These are phyloP conservation scores for Blastomyces gilchristii DNA, from an alignment of 2,329 filamentous ascomycete species.

Conservation along the genomic window DNA sequence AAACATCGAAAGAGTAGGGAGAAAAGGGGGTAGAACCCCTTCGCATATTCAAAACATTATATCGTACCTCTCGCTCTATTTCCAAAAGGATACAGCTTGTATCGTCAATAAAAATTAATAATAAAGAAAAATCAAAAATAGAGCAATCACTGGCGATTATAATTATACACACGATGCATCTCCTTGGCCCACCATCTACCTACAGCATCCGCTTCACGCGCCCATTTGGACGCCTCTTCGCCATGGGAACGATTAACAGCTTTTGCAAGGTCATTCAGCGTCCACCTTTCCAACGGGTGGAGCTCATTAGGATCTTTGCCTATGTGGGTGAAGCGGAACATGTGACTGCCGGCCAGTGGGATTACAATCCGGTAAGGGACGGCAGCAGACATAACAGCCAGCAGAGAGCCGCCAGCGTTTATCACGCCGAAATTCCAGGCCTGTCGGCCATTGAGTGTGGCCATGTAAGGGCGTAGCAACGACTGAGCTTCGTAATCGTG, in stretches of 20 bases:
- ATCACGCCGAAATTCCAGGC: conserved; percentile 28
- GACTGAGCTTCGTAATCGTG: conserved; percentile 41
- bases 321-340: conserved; percentile 28
- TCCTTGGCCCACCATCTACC: conserved; percentile 33
- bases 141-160: not conserved
- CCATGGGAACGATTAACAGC: conserved; percentile 22
- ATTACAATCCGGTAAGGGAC: conserved; percentile 63
- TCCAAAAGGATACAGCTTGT: not conserved
- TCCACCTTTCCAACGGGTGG: conserved; percentile 26
- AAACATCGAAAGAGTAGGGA: not conserved
- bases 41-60: not conserved
- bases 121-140: not conserved
- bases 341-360: conserved; percentile 66
- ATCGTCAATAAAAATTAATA: not conserved
- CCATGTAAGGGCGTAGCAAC: conserved; percentile 34
- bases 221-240: conserved; percentile 28
- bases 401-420: conserved; percentile 38
- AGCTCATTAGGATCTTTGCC: conserved; percentile 28
- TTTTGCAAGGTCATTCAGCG: conserved; percentile 21
- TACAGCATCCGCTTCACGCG: conserved; percentile 28
- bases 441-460: conserved; percentile 24
- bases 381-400: conserved; percentile 67
- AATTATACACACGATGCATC: conserved; percentile 17
- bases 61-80: not conserved
- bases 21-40: not conserved